Conservation (phyloP, 2,329 filamentous ascomycete genomes). For the Hawksworthiomyces lignivorus region DNA sequence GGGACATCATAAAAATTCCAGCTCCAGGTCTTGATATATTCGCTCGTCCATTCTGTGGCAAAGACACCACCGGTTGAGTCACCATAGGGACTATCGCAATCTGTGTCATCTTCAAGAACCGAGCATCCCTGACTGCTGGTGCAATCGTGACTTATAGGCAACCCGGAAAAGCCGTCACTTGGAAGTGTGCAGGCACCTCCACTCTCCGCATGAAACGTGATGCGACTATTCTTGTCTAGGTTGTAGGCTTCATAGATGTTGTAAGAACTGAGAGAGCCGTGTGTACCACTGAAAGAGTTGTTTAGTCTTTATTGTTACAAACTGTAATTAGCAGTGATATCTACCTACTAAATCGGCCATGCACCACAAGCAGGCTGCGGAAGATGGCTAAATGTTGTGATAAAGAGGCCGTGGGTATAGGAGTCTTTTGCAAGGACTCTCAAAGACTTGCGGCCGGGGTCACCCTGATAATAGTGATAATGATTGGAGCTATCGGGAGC, state of each 20-base stretch:
- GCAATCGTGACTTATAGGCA: constrained; percentile 31
- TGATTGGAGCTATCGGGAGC: constrained; percentile 6
- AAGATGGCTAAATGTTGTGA: constrained; percentile 63
- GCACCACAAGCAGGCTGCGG: constrained; percentile 57
- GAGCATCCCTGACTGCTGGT: constrained; percentile 31
- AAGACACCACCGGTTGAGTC: constrained; percentile 19
- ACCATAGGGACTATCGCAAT: constrained; percentile 10
- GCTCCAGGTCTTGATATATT: constrained; percentile 34
- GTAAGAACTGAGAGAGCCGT: neutral
- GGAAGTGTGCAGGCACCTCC: constrained; percentile 25
- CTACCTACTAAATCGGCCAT: constrained; percentile 60
- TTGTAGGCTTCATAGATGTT: constrained; percentile 59
- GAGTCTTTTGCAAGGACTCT: constrained; percentile 54
- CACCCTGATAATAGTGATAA: constrained; percentile 1
- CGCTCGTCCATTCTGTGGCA: constrained; percentile 35
- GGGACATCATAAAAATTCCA: constrained; percentile 28
- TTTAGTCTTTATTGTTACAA: too few species aligned
- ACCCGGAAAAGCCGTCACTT: constrained; percentile 22
- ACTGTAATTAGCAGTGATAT: too few species aligned
- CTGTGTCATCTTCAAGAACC: constrained; percentile 23
- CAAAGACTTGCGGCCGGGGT: constrained; percentile 46
- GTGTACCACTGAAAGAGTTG: too few species aligned
- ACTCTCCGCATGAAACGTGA: constrained; percentile 49
- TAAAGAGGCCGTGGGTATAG: constrained; percentile 61
- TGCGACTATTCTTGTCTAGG: constrained; percentile 41